These are phyloP conservation scores for Apiotrichum veenhuisii DNA, from an alignment of 1,284 basidiomycete species.

Conservation along the genomic window DNA sequence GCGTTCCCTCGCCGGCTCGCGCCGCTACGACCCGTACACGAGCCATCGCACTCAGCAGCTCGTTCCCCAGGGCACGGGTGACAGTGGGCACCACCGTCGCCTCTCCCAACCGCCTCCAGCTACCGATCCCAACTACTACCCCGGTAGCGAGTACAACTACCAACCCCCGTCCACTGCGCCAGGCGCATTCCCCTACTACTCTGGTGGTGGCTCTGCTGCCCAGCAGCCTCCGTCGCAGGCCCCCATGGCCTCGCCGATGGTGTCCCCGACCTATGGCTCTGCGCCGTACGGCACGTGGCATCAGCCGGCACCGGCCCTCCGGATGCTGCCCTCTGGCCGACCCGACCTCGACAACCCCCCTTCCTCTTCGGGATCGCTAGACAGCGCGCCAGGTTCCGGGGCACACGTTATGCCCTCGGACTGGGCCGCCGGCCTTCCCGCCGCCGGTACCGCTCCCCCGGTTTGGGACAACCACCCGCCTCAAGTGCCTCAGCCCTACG, in stretches of 20 bases:
- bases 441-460: slow-evolving; percentile 1
- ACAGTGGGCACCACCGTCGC: slow-evolving; percentile 15
- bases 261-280: slow-evolving; percentile 10
- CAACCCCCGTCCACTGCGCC: slow-evolving; percentile 22
- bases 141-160: slow-evolving; percentile 18
- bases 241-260: slow-evolving; percentile 16
- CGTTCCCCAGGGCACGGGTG: not conserved
- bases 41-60: not conserved
- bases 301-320: slow-evolving; percentile 7
- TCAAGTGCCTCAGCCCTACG: slow-evolving; percentile 14
- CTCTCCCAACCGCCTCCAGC: slow-evolving; percentile 16
- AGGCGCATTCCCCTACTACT: slow-evolving; percentile 14
- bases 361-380: slow-evolving; percentile 17
- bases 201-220: not conserved
- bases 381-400: slow-evolving; percentile 10
- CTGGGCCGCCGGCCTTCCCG: slow-evolving; percentile 7
- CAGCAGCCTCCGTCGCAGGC: slow-evolving; percentile 8
- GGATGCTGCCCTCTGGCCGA: slow-evolving; percentile 10
- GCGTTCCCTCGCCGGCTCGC: slow-evolving; percentile 9
- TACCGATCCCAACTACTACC: slow-evolving; percentile 11
- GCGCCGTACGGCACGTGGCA: slow-evolving; percentile 16
- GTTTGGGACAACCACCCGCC: slow-evolving; percentile 18
- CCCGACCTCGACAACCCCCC: slow-evolving; percentile 15
- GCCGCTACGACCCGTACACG: slow-evolving; percentile 19
- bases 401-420: slow-evolving; percentile 6